Evolutionary conservation across 352 stramenopile genomes (phyloP).

Genomic region (Phytophthora hybrid): DNA sequence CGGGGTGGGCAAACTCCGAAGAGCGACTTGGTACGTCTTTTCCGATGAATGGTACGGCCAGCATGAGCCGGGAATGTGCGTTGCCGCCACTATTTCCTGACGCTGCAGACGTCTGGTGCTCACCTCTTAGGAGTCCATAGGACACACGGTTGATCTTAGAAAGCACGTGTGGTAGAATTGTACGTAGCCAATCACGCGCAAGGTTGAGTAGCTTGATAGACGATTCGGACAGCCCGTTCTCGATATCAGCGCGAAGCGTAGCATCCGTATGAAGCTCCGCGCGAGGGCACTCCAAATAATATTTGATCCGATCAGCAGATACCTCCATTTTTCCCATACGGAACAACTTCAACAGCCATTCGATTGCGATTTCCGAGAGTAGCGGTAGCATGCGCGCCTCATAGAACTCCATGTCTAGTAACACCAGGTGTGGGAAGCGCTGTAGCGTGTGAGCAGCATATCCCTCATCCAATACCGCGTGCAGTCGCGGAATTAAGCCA

Average conservation of each 20-base stretch:
- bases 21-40: conserved; percentile 99
- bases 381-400: conserved; percentile 93
- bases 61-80: conserved; percentile 95
- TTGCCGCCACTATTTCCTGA: conserved; percentile 80
- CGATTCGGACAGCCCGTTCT: conserved; percentile 73
- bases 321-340: conserved; percentile 96
- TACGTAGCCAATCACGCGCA: conserved; percentile 96
- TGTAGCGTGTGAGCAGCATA: conserved; percentile 95
- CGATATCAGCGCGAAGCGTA: conserved; percentile 81
- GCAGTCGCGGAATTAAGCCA: conserved; percentile 66
- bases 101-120: conserved; percentile 59
- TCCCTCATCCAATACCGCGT: conserved; percentile 92
- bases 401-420: conserved; percentile 98
- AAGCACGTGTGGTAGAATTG: conserved; percentile 98
- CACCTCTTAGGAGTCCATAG: conserved; percentile 95
- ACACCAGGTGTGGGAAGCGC: conserved; percentile 97
- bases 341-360: conserved; percentile 90
- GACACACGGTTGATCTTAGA: conserved; percentile 99
- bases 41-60: conserved; percentile 99
- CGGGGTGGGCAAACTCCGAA: conserved; percentile 99
- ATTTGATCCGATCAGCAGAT: conserved; percentile 64
- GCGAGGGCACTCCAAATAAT: conserved; percentile 75
- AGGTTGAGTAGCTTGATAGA: conserved; percentile 99
- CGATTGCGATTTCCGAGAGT: conserved; percentile 88
- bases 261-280: conserved; percentile 75